Evolutionary conservation across 768 basidiomycete species (phyloP).

Genomic region (Infundibulicybe gibba): DNA sequence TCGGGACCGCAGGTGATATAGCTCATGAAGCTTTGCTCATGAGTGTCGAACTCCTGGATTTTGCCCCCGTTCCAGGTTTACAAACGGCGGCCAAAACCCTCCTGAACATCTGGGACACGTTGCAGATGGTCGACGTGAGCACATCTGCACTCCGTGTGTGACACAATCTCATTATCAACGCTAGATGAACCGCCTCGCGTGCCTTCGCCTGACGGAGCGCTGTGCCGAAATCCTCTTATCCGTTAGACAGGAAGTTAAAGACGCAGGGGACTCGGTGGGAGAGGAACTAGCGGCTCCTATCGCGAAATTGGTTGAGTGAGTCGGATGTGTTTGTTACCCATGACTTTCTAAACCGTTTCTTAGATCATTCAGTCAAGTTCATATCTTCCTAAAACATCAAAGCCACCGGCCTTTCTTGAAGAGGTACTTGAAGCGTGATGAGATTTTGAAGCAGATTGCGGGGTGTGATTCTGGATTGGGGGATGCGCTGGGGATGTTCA

Average conservation of each 20-base stretch:
- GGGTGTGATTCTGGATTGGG: constrained; percentile 49
- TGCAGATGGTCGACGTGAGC: constrained; percentile 60
- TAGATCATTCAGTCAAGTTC: constrained; percentile 41
- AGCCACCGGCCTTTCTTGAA: constrained; percentile 70
- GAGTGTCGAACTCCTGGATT: constrained; percentile 37
- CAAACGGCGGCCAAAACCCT: constrained; percentile 47
- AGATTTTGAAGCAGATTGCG: constrained; percentile 52
- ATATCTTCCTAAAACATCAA: constrained; percentile 54
- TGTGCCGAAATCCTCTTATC: constrained; percentile 68
- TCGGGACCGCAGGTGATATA: constrained; percentile 37
- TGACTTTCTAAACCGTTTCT: not conserved
- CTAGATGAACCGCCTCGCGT: constrained; percentile 66
- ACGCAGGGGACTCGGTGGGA: constrained; percentile 50
- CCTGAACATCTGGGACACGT: constrained; percentile 61
- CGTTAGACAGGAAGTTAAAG: constrained; percentile 56
- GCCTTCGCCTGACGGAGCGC: constrained; percentile 68
- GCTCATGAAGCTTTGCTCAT: constrained; percentile 41
- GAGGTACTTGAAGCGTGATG: constrained; percentile 72
- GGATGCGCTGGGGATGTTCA: constrained; percentile 58
- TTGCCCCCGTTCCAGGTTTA: constrained; percentile 56
- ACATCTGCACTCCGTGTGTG: not conserved
- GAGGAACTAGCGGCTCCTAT: constrained; percentile 51
- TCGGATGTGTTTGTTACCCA: constrained; percentile 3
- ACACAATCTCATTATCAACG: not conserved
- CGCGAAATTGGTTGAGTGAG: constrained; percentile 45